Evolutionary conservation across 371 early-diverging fungal genomes (phyloP).

Genomic region (Actinomortierella ambigua): DNA sequence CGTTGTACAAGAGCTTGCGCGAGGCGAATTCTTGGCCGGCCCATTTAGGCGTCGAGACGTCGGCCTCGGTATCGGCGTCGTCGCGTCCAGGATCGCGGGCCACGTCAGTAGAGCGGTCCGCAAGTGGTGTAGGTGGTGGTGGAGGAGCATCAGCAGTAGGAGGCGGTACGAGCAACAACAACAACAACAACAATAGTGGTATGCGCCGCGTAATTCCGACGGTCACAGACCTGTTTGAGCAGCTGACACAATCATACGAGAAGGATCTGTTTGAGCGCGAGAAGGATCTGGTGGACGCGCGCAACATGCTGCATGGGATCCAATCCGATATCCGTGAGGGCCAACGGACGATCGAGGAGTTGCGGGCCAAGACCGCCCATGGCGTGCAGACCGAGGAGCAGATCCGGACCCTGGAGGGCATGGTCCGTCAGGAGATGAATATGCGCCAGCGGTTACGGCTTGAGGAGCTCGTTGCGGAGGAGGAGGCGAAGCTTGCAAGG

Average conservation of each 20-base stretch:
- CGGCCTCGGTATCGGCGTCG: too few relatives aligned
- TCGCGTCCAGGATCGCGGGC: background rate
- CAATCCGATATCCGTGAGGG: constrained; percentile 39
- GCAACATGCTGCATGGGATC: constrained; percentile 33
- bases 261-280: constrained; percentile 62
- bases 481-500: constrained; percentile 18
- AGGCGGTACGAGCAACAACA: background rate
- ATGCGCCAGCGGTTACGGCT: constrained; percentile 37
- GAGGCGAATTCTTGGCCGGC: too few relatives aligned
- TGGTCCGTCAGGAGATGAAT: constrained; percentile 39
- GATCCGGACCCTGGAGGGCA: constrained; percentile 23
- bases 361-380: constrained; percentile 25
- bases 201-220: constrained; percentile 34
- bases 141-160: background rate
- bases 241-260: constrained; percentile 40
- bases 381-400: constrained; percentile 30
- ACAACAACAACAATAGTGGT: background rate
- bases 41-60: too few relatives aligned
- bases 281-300: constrained; percentile 55
- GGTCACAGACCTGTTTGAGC: constrained; percentile 43
- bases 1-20: too few relatives aligned
- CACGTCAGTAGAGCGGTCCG: background rate
- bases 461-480: constrained; percentile 19
- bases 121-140: constrained; percentile 10
- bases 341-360: constrained; percentile 20